phyloP scores from a whole-genome alignment of 192 early-diverging fungal genomes.

The Podila verticillata region DNA sequence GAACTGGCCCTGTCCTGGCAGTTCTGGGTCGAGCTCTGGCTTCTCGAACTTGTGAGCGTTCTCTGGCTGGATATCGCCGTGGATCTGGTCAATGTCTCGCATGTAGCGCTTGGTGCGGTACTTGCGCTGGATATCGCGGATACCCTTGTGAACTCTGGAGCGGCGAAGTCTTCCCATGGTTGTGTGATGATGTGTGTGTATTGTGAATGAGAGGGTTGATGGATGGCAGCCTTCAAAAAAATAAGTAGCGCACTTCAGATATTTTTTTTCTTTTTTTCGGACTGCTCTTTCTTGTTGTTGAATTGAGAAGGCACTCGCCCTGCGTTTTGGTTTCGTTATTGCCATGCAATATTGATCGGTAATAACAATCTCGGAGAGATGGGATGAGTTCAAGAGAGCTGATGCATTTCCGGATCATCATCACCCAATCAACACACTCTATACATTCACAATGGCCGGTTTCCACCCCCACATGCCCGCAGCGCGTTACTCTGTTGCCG shows the following conservation, averaged over 20 bases:
- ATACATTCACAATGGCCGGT: slow-evolving; percentile 57
- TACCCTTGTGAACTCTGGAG: slow-evolving; percentile 63
- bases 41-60: slow-evolving; percentile 70
- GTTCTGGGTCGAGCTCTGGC: slow-evolving; percentile 77
- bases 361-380: slow-evolving; percentile 4
- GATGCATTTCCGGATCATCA: slow-evolving; percentile 18
- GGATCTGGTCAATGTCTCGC: slow-evolving; percentile 96
- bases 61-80: slow-evolving; percentile 84
- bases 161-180: slow-evolving; percentile 64
- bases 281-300: not conserved
- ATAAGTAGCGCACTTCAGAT: not conserved
- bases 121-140: slow-evolving; percentile 83
- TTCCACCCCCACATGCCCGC: slow-evolving; percentile 64
- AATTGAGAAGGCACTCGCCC: not conserved
- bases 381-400: not conserved
- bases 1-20: slow-evolving; percentile 91
- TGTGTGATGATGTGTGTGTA: not conserved
- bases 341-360: not conserved
- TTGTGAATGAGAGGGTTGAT: not conserved
- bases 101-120: slow-evolving; percentile 85
- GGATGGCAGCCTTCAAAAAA: not conserved
- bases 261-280: not conserved
- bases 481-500: slow-evolving; percentile 62
- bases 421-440: slow-evolving; percentile 8
- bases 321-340: no score